Base-by-base conservation (phyloP, 345 rosid genomes). In the Geranium rotundifolium region DNA sequence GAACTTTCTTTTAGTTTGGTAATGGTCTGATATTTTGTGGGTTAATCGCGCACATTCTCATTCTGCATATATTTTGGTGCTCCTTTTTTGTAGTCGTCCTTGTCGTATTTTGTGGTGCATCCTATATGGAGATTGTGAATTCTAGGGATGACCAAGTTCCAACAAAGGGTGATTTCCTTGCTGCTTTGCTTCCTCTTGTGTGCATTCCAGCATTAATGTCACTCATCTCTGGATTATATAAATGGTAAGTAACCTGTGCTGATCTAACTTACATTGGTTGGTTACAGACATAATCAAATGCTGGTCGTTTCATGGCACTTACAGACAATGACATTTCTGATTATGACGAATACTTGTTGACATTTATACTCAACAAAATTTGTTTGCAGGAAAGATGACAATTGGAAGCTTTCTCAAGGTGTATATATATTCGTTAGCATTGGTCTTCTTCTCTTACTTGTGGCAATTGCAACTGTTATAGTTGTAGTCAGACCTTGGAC, bases 371-470 rank as follows among this genome's bases (percentile, higher is more conserved):
- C 19, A 55, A 55, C 8, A 5, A 5, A 17, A 9, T 16, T 55
- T 17, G 57, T 19, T 56, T 56, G 56, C 92, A 90, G 99, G 99
- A 95, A 88, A 79, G 97, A 95, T 66, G 99, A 95, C 70, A 80
- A 72, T 75, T 95, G 99, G 99, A 95, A 78, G 72, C 82, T 95
- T 63, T 95, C 99, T 71, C 87, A 76, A 63, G 97, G 92, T 71
- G 96, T 85, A 66, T 85, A 82, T 77, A 77, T 82, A 30, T 95
- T 95, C 74, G 79, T 95, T 70, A 70, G 72, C 61, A 82, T 95
- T 63, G 97, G 99, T 68, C 92, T 95, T 78, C 86, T 88, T 66
- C 96, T 95, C 60, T 83, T 90, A 70, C 89, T 90, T 76, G 88
- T 91, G 78, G 97, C 99, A 62, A 90, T 90, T 74, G 76, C 93